phyloP scores from a whole-genome alignment of 345 rosid species.

The Pelargonium nanum region DNA sequence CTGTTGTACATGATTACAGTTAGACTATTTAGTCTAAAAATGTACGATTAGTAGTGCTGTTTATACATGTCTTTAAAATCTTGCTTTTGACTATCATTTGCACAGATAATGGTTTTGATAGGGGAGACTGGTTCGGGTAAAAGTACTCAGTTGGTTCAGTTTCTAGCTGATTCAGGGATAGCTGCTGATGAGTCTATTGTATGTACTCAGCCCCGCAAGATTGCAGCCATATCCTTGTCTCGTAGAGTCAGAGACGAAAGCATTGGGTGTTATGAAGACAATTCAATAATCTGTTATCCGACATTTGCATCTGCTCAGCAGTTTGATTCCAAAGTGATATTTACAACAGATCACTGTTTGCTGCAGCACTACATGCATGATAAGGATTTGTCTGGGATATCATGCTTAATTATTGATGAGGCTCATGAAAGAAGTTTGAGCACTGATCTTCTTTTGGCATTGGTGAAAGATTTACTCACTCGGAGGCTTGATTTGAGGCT shows the following conservation, averaged over 20 bases:
- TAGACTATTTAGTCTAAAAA: too few species aligned
- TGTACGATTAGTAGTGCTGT: neutral
- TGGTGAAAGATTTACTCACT: conserved; percentile 48
- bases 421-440: conserved; percentile 95
- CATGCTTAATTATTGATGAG: conserved; percentile 75
- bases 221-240: conserved; percentile 69
- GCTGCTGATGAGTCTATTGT: conserved; percentile 46
- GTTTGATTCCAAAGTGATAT: conserved; percentile 49
- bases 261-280: conserved; percentile 51
- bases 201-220: conserved; percentile 86
- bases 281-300: conserved; percentile 39
- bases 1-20: too few species aligned
- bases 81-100: conserved; percentile 8
- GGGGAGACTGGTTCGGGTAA: conserved; percentile 98
- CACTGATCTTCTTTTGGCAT: conserved; percentile 80
- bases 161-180: conserved; percentile 76
- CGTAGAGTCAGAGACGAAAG: conserved; percentile 71
- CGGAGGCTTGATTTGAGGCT: conserved; percentile 55
- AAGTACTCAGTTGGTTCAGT: conserved; percentile 88
- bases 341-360: conserved; percentile 79
- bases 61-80: neutral
- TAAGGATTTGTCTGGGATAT: conserved; percentile 56
- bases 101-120: conserved; percentile 59
- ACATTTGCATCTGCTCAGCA: conserved; percentile 48
- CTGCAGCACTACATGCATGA: conserved; percentile 66